Conservation (phyloP, 2,329 filamentous ascomycete species). For the Dendrostoma leiphaemia region DNA sequence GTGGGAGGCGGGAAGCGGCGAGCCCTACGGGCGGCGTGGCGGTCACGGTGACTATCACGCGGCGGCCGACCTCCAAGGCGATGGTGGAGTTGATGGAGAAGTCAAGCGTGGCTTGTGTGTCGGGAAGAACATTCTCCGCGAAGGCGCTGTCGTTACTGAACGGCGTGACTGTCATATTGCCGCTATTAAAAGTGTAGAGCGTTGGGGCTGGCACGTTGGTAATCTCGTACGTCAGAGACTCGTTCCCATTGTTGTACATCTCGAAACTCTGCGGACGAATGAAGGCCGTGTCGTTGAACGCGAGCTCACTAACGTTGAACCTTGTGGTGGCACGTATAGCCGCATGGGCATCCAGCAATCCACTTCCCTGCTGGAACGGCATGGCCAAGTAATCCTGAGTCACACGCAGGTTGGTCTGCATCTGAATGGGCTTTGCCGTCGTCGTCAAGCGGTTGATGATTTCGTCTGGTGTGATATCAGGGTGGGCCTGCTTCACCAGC, state of each 20-base stretch:
- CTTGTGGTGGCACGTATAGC: conserved; percentile 4
- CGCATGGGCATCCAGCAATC: conserved; percentile 7
- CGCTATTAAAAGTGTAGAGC: not conserved
- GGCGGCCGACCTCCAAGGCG: conserved; percentile 26
- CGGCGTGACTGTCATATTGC: conserved; percentile 6
- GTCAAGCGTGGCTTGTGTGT: conserved; percentile 15
- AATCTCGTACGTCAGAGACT: not conserved
- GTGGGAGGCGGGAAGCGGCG: conserved; percentile 29
- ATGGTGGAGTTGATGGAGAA: conserved; percentile 23
- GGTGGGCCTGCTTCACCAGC: conserved; percentile 4
- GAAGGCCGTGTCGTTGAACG: conserved; percentile 9
- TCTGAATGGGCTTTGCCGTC: conserved; percentile 8
- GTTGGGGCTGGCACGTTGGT: not conserved
- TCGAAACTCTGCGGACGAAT: not conserved
- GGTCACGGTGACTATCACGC: conserved; percentile 25
- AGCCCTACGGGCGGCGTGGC: conserved; percentile 27
- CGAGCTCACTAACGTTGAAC: conserved; percentile 4
- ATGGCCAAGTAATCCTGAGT: conserved; percentile 4
- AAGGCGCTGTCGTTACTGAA: conserved; percentile 11
- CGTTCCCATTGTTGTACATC: not conserved
- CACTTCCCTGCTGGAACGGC: conserved; percentile 4
- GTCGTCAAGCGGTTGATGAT: conserved; percentile 7
- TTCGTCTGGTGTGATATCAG: not conserved
- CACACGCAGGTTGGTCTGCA: conserved; percentile 6
- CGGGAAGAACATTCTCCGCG: conserved; percentile 13